Evolutionary conservation across 805 yeast genomes (phyloP).

Genomic region (Starmerella potacharoeniae): DNA sequence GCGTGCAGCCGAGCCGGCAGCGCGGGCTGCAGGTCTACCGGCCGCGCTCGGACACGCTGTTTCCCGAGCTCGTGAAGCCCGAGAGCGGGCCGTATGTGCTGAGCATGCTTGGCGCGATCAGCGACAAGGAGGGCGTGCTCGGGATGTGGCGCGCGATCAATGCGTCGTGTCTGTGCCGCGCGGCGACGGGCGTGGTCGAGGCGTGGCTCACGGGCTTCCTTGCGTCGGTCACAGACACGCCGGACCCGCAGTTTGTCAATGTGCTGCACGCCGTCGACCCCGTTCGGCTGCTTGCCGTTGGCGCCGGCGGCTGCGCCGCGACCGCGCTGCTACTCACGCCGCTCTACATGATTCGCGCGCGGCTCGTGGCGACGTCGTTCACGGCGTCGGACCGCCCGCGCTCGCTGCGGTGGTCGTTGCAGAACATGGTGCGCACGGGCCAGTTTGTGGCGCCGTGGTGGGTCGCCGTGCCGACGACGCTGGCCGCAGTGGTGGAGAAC

Average conservation of each 20-base stretch:
- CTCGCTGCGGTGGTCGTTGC: slow-evolving; percentile 60
- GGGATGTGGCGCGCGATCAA: slow-evolving; percentile 58
- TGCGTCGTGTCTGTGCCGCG: slow-evolving; percentile 65
- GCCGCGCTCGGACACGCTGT: slow-evolving; percentile 1
- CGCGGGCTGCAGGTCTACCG: slow-evolving; percentile 12
- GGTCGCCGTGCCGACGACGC: slow-evolving; percentile 54
- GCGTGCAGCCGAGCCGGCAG: slow-evolving; percentile 10
- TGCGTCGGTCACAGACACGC: slow-evolving; percentile 68
- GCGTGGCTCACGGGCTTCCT: slow-evolving; percentile 88
- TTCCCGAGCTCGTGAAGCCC: slow-evolving; percentile 12
- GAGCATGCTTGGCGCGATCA: slow-evolving; percentile 36
- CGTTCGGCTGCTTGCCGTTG: slow-evolving; percentile 49
- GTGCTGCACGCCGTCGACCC: slow-evolving; percentile 68
- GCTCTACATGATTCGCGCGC: slow-evolving; percentile 66
- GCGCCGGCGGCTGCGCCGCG: slow-evolving; percentile 58
- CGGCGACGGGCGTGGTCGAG: slow-evolving; percentile 64
- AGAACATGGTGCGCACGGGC: slow-evolving; percentile 33
- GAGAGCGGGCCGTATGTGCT: slow-evolving; percentile 27
- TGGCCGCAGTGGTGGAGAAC: slow-evolving; percentile 51
- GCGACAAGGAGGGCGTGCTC: slow-evolving; percentile 56
- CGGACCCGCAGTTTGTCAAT: slow-evolving; percentile 82
- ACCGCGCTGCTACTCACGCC: slow-evolving; percentile 71
- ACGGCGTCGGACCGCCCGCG: slow-evolving; percentile 34
- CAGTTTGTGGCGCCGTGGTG: slow-evolving; percentile 44
- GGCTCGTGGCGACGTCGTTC: slow-evolving; percentile 60